Conservation (phyloP, 108 stramenopile genomes). For the Skeletonema tropicum region DNA sequence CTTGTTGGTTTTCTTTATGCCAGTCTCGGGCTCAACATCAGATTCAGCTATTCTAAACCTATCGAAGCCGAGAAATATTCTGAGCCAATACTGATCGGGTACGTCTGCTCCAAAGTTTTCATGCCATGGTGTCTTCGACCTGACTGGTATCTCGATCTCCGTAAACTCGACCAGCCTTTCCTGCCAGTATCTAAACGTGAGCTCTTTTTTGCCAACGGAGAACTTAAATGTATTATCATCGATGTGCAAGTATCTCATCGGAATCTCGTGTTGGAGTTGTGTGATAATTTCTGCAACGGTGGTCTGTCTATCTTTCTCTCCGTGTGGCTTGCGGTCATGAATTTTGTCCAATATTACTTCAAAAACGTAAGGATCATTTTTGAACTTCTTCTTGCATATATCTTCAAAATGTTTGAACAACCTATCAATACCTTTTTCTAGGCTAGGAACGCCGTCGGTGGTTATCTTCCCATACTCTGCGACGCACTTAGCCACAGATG, state of each 20-base stretch:
- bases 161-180: conserved; percentile 55
- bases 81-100: conserved; percentile 12
- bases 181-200: conserved; percentile 56
- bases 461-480: conserved; percentile 10
- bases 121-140: conserved; percentile 20
- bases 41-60: conserved; percentile 11
- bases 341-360: conserved; percentile 25
- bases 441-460: background rate
- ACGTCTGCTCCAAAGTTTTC: conserved; percentile 22
- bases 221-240: conserved; percentile 25
- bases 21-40: conserved; percentile 3
- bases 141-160: conserved; percentile 35
- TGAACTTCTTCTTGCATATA: conserved; percentile 10
- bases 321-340: background rate
- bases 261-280: conserved; percentile 40
- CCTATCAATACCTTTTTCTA: conserved; percentile 2
- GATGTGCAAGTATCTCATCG: conserved; percentile 59
- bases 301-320: background rate
- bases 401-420: conserved; percentile 10
- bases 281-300: conserved; percentile 18
- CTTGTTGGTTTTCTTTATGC: conserved; percentile 5
- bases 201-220: conserved; percentile 22
- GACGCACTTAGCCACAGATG: conserved; percentile 3
- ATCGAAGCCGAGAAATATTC: conserved; percentile 23
- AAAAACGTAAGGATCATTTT: conserved; percentile 10